A percentile compares a stretch with the other conserved stretches of the same genome.
phyloP scores from a whole-genome alignment of 2,329 filamentous ascomycete genomes.

The Monilinia fructigena region DNA sequence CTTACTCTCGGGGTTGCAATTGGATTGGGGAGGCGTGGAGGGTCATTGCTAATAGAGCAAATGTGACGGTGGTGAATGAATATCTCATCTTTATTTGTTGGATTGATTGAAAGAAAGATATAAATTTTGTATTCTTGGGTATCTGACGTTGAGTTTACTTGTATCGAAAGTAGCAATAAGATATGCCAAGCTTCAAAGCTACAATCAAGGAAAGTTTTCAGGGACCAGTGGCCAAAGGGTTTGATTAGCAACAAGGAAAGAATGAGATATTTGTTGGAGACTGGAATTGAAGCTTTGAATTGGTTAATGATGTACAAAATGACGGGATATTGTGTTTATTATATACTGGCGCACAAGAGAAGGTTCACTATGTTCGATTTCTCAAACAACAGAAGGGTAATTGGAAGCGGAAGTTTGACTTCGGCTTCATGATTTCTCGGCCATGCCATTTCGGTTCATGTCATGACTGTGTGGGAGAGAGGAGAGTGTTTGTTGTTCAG shows the following conservation, averaged over 20 bases:
- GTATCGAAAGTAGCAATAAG: neutral
- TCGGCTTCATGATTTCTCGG: constrained; percentile 1
- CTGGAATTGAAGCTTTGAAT: neutral
- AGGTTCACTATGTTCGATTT: no score
- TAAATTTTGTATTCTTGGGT: neutral
- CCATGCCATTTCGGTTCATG: neutral
- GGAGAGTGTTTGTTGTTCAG: neutral
- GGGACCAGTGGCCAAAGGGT: neutral
- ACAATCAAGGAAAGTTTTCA: constrained; percentile 5
- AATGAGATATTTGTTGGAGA: neutral
- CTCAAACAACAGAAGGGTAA: neutral
- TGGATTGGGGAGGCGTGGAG: constrained; percentile 4
- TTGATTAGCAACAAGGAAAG: neutral
- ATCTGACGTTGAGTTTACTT: neutral
- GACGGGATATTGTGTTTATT: neutral
- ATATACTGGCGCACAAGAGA: neutral
- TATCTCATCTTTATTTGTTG: constrained; percentile 2
- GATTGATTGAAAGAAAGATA: neutral
- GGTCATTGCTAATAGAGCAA: neutral
- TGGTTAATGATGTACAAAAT: no score
- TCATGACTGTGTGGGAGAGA: neutral
- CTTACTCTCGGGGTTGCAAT: constrained; percentile 9
- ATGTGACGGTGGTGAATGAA: neutral
- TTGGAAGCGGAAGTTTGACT: neutral
- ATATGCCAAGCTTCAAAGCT: neutral